Evolutionary conservation across 257 asterid genomes (phyloP), one percentile per base, ranked within the genome.

Genomic region (Euphrasia confusa): DNA sequence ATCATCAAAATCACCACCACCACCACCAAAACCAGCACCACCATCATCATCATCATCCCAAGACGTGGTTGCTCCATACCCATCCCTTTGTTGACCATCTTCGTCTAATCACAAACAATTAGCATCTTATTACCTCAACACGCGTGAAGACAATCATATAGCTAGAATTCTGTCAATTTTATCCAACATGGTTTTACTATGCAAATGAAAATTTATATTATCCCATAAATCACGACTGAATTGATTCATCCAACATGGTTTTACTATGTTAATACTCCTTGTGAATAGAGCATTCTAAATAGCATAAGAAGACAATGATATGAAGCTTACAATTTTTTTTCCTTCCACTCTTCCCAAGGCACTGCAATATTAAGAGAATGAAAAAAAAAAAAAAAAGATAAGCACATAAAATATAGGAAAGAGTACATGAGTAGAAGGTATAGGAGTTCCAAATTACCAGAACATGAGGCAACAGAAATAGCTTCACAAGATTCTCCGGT

Each of bases 401-500:
- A 69, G 30, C 33, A 0, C 33, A 24, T 8, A 14, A 53, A 6
- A 14, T n/a, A 12, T 7, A 49, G 3, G 17, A n/a, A 48, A 12
- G 54, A 24, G 27, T 6, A 45, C n/a, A n/a, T 10, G 15, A 2
- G 17, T 8, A 53, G 27, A 53, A 53, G 30, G 78, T 58, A 32
- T 5, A 21, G 65, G 14, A 53, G 33, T 64, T 47, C 48, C 44
- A 59, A 39, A 54, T 67, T 87, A 89, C 97, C 96, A 83, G 67
- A 71, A 87, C 84, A 77, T 83, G 71, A 39, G 99, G 97, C 58
- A 79, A 74, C 79, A 89, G 78, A 80, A 89, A 92, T 71, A 93
- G 82, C 81, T 93, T 89, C 78, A 89, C 94, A 65, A 93, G 99
- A 87, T 87, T 77, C 73, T 89, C 99, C 7, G 96, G 96, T 71